These are phyloP conservation scores for Trichoderma guizhouense DNA, from an alignment of 2,329 filamentous ascomycete genomes.

Conservation along the genomic window DNA sequence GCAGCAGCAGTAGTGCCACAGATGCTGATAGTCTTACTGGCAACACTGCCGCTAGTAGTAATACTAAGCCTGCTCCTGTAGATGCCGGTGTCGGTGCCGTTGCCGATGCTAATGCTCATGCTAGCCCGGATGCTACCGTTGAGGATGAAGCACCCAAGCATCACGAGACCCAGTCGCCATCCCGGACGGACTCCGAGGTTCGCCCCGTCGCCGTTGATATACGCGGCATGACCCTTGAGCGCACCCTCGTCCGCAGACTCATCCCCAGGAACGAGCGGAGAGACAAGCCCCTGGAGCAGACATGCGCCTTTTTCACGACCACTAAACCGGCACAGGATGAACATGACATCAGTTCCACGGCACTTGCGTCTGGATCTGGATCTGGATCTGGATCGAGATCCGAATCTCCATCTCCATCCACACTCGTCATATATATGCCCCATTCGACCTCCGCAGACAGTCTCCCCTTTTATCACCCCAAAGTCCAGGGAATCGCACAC, in stretches of 20 bases:
- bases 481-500: conserved; percentile 70
- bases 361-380: conserved; percentile 16
- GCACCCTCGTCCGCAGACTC: conserved; percentile 70
- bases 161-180: neutral
- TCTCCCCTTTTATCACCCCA: conserved; percentile 86
- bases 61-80: neutral
- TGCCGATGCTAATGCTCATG: conserved; percentile 11
- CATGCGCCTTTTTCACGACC: conserved; percentile 66
- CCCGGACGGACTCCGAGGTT: neutral
- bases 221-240: conserved; percentile 41
- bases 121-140: neutral
- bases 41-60: neutral
- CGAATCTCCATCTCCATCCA: conserved; percentile 12
- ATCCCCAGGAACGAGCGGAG: conserved; percentile 78
- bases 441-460: conserved; percentile 60
- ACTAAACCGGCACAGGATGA: conserved; percentile 19
- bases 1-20: neutral
- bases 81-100: neutral
- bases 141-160: neutral
- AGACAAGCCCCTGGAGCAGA: conserved; percentile 75
- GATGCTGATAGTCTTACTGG: neutral
- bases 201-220: conserved; percentile 23
- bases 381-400: neutral
- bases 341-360: conserved; percentile 16
- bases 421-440: conserved; percentile 69